Percentiles rank a stretch among this genome's conserved stretches.
These are phyloP conservation scores for Mucor plumbeus DNA, from an alignment of 371 early-diverging fungal species.

Conservation along the genomic window DNA sequence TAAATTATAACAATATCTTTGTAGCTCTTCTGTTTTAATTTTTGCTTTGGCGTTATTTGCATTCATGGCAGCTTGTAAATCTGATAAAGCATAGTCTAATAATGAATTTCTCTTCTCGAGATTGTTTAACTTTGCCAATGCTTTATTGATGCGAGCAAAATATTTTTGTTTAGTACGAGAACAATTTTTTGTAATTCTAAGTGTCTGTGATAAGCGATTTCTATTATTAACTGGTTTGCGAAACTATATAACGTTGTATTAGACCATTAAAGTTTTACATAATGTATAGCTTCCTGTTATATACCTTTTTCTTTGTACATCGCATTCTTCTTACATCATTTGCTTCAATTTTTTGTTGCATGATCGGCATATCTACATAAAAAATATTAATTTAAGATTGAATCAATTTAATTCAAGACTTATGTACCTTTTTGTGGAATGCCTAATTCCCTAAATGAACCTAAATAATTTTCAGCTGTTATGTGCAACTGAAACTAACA, in stretches of 20 bases:
- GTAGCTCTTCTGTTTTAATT: background rate
- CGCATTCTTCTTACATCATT: background rate
- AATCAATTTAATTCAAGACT: background rate
- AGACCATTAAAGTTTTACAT: too few species aligned
- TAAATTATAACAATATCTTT: background rate
- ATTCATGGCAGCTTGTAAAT: background rate
- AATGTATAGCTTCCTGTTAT: background rate
- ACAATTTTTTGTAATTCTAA: too few species aligned
- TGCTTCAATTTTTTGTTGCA: background rate
- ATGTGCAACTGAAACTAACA: background rate
- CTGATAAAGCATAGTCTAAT: too few species aligned
- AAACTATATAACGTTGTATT: too few species aligned
- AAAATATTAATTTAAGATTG: background rate
- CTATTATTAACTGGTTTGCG: too few species aligned
- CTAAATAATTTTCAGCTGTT: background rate
- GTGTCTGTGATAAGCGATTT: too few species aligned
- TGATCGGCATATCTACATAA: background rate
- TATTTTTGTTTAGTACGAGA: too few species aligned
- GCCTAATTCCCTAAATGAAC: background rate
- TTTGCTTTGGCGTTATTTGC: background rate
- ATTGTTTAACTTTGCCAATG: too few species aligned
- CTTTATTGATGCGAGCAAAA: too few species aligned
- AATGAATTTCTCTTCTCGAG: too few species aligned
- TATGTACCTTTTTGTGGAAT: background rate
- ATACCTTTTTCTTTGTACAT: background rate